These are phyloP conservation scores for Trichoderma pleuroti DNA, from an alignment of 2,329 filamentous ascomycete genomes.

Conservation along the genomic window DNA sequence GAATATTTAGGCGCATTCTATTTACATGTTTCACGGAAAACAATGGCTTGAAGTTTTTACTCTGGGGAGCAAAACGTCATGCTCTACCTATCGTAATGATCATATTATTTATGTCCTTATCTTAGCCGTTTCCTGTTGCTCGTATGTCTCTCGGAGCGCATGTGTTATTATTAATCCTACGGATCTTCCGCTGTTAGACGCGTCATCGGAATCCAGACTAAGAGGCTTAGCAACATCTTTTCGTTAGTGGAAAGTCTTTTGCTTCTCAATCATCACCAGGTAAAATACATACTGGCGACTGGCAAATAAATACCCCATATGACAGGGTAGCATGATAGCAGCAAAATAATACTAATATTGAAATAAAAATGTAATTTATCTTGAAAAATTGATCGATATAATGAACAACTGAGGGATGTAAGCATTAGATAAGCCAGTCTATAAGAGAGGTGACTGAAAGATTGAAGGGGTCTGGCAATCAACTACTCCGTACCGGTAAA, in stretches of 20 bases:
- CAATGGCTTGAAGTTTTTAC: not conserved
- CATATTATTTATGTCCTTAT: not conserved
- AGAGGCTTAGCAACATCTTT: not conserved
- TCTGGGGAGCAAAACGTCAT: not conserved
- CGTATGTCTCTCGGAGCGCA: not conserved
- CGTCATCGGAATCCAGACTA: not conserved
- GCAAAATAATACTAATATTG: not conserved
- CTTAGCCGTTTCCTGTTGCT: not conserved
- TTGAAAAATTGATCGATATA: not conserved
- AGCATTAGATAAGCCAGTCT: not conserved
- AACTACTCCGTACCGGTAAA: not conserved
- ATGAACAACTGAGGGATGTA: not conserved
- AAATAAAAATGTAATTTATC: not conserved
- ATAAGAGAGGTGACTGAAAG: not conserved
- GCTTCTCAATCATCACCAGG: not conserved
- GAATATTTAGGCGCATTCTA: not conserved
- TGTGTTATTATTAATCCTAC: not conserved
- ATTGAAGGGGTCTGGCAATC: not conserved
- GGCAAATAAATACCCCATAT: not conserved
- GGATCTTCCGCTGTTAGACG: not conserved
- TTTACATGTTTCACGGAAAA: not conserved
- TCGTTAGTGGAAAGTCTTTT: not conserved
- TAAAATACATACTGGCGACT: not conserved
- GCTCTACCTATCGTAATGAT: not conserved
- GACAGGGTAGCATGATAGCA: not conserved